These are phyloP conservation scores for Neurospora tetrasperma DNA, from an alignment of 495 filamentous ascomycete species.

Conservation along the genomic window DNA sequence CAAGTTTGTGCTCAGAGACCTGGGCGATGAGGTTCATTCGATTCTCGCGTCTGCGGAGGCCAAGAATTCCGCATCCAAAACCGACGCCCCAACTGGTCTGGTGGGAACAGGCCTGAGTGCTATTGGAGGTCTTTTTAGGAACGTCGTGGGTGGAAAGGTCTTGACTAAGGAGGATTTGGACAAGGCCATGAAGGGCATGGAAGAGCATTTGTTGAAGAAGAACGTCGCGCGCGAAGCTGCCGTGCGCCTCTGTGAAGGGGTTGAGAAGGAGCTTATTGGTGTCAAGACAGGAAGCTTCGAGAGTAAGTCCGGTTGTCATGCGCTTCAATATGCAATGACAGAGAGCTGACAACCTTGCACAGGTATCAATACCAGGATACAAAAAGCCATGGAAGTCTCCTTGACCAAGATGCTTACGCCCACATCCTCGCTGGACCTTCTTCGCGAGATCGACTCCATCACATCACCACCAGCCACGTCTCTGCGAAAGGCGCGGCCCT, in stretches of 20 bases:
- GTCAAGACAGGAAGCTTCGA: conserved; percentile 91
- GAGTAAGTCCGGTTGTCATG: conserved; percentile 36
- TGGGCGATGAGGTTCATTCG: conserved; percentile 86
- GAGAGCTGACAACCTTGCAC: conserved; percentile 1
- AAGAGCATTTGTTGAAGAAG: conserved; percentile 88
- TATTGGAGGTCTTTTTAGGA: conserved; percentile 79
- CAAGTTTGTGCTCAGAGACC: conserved; percentile 85
- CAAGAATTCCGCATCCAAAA: conserved; percentile 40
- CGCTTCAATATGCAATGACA: neutral
- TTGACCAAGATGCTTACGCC: conserved; percentile 91
- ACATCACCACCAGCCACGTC: conserved; percentile 50
- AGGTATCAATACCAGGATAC: conserved; percentile 72
- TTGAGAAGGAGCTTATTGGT: conserved; percentile 78
- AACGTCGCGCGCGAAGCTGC: conserved; percentile 95
- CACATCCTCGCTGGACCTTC: conserved; percentile 84
- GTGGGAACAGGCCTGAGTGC: conserved; percentile 68
- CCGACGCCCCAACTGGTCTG: conserved; percentile 44
- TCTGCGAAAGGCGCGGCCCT: conserved; percentile 57
- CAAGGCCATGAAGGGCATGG: conserved; percentile 90
- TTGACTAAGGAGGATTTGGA: conserved; percentile 78
- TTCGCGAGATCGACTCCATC: conserved; percentile 81
- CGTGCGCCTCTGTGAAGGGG: conserved; percentile 79
- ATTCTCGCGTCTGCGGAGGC: conserved; percentile 66
- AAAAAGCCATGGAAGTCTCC: conserved; percentile 76
- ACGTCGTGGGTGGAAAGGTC: conserved; percentile 87